A percentile compares a stretch with the other conserved stretches of the same genome.
Conservation (phyloP, 2,329 filamentous ascomycete species). For the Paramyrothecium sp. region DNA sequence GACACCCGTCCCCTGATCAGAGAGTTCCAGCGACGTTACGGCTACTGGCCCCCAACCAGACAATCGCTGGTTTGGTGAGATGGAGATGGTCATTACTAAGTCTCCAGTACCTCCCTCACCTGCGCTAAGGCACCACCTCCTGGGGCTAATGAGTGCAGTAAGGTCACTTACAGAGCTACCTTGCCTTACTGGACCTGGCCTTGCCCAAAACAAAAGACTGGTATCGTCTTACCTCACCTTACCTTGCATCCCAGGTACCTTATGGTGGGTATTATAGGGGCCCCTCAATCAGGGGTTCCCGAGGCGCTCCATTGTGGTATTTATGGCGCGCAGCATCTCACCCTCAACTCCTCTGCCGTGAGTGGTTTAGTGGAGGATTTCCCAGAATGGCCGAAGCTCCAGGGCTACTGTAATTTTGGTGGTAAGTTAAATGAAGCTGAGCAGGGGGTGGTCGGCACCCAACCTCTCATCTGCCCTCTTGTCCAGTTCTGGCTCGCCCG, state of each 20-base stretch:
- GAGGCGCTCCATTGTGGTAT: too few relatives aligned
- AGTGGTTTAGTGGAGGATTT: background rate
- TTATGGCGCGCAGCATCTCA: too few relatives aligned
- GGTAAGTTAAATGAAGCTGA: background rate
- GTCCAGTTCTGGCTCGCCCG: background rate
- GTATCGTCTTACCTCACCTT: too few relatives aligned
- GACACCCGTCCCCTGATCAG: too few relatives aligned
- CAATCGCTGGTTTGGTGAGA: background rate
- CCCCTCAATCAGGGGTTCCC: too few relatives aligned
- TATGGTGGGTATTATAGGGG: too few relatives aligned
- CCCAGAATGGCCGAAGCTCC: background rate
- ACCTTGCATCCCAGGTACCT: too few relatives aligned
- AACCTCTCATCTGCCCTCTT: background rate
- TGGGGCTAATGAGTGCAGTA: too few relatives aligned
- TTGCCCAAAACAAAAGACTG: too few relatives aligned
- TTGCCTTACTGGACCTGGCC: too few relatives aligned
- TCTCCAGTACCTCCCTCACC: background rate
- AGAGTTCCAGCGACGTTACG: too few relatives aligned
- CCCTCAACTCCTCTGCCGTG: background rate
- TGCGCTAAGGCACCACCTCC: background rate
- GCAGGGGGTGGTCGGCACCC: background rate
- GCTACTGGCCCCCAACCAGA: background rate
- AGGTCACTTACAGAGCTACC: too few relatives aligned
- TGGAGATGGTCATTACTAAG: background rate
- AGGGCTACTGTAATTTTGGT: background rate